These are phyloP conservation scores for Leccinellum albellum DNA, from an alignment of 768 basidiomycete genomes.

Conservation along the genomic window DNA sequence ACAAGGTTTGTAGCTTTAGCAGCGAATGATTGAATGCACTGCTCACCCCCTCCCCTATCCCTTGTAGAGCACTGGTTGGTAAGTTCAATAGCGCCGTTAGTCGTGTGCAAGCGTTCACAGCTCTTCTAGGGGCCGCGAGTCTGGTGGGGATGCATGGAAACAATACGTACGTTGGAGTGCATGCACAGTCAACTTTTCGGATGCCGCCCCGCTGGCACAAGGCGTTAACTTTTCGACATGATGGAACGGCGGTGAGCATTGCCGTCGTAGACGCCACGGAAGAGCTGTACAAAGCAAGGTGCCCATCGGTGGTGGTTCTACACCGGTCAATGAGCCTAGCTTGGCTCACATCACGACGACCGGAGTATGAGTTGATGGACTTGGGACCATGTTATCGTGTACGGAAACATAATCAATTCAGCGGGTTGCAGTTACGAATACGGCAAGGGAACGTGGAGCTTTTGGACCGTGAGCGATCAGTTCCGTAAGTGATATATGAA, in stretches of 20 bases:
- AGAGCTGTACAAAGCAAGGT: slow-evolving; percentile 8
- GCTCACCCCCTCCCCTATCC: slow-evolving; percentile 8
- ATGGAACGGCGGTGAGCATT: slow-evolving; percentile 11
- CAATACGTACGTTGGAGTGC: slow-evolving; percentile 91
- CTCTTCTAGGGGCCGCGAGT: slow-evolving; percentile 79
- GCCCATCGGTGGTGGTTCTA: slow-evolving; percentile 7
- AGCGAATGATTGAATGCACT: slow-evolving; percentile 8
- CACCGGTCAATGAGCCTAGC: slow-evolving; percentile 15
- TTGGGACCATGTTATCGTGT: slow-evolving; percentile 3
- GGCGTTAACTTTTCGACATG: slow-evolving; percentile 77
- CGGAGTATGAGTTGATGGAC: slow-evolving; percentile 10
- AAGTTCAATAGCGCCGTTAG: slow-evolving; percentile 27
- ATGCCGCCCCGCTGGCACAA: slow-evolving; percentile 86
- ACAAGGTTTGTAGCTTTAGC: slow-evolving; percentile 56
- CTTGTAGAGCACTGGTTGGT: slow-evolving; percentile 78
- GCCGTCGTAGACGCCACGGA: neutral
- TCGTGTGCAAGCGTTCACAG: slow-evolving; percentile 19
- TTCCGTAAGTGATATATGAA: slow-evolving; percentile 33
- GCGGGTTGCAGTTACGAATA: slow-evolving; percentile 21
- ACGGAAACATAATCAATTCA: slow-evolving; percentile 11
- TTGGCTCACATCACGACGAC: slow-evolving; percentile 27
- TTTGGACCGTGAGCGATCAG: slow-evolving; percentile 29
- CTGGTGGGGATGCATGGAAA: slow-evolving; percentile 98
- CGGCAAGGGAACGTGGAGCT: slow-evolving; percentile 14
- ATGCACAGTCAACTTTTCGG: slow-evolving; percentile 91